Evolutionary conservation across 768 basidiomycete species (phyloP), one percentile per base, ranked within the genome.

Genomic region (Lactarius akahatsu): DNA sequence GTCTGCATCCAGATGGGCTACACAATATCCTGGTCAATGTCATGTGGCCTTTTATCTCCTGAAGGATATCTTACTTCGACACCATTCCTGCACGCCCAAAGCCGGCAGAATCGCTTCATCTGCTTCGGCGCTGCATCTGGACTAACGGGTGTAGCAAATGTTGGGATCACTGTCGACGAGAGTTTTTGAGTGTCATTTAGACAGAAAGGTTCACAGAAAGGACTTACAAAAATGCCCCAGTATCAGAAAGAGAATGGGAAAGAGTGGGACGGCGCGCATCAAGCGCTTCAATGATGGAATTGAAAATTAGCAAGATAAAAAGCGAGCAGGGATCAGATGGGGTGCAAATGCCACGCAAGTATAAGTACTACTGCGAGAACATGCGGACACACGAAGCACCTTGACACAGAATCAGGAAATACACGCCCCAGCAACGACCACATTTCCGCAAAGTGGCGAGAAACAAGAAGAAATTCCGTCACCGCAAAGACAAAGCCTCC

Each of bases 291-390:
- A 20, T 30, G 9, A 23, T 28, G 10, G 50, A 7, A 34, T 7
- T 4, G 43, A 6, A 16, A 54, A 23, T 20, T 3, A 16, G 38
- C 30, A 43, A 16, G 40, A 63, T 16, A 43, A 59, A 58, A 1
- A 52, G 47, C 38, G 61, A 9, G 18, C 9, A 13, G 26, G 36
- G 23, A 38, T 18, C 13, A 52, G 26, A 8, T 9, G 23, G 0
- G 3, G n/a, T n/a, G 26, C 18, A n/a, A 3, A 28, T 16, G 15
- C 18, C 26, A 36, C 7, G 40, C 30, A 16, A 26, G 26, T 63
- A 59, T 66, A 66, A 66, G 50, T 66, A 66, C 65, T 32, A 28
- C 45, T 8, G 15, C 8, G 16, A n/a, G 5, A 50, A 50, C 36
- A 58, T 36, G 23, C 3, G 26, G 34, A 34, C 11, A 56, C 40